Percentiles rank a stretch among this genome's conserved stretches.
Evolutionary conservation across 345 rosid genomes (phyloP).

Genomic region (Citrus reticulata): DNA sequence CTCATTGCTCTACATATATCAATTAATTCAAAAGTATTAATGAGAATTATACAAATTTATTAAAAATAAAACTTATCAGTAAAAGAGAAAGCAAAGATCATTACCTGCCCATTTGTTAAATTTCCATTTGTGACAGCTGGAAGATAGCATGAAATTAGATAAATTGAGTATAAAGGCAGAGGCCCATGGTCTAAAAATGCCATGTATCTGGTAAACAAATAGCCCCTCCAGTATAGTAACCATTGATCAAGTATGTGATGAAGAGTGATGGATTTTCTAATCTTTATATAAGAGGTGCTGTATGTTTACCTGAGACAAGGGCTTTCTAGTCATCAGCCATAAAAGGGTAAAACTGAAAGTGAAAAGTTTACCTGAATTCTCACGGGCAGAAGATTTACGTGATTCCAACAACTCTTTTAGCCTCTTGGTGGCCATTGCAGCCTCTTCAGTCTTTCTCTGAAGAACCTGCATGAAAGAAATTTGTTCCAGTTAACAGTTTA

Average conservation of each 20-base stretch:
- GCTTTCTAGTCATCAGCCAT: not conserved
- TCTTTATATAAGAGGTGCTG: not conserved
- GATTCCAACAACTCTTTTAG: slow-evolving; percentile 96
- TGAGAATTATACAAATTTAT: not conserved
- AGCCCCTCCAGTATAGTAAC: slow-evolving; percentile 6
- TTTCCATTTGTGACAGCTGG: slow-evolving; percentile 71
- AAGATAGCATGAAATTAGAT: slow-evolving; percentile 32
- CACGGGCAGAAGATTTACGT: slow-evolving; percentile 85
- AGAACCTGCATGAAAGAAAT: slow-evolving; percentile 67
- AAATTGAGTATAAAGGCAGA: slow-evolving; percentile 11
- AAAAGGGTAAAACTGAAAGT: not conserved
- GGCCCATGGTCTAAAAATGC: not conserved
- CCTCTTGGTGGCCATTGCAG: slow-evolving; percentile 97
- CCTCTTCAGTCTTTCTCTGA: slow-evolving; percentile 98
- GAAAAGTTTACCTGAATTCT: slow-evolving; percentile 48
- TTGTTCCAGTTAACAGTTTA: slow-evolving; percentile 9
- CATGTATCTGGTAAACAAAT: slow-evolving; percentile 2
- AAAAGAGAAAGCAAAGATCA: slow-evolving; percentile 8
- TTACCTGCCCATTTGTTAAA: slow-evolving; percentile 84
- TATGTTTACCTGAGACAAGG: slow-evolving; percentile 2
- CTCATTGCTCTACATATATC: slow-evolving; percentile 65
- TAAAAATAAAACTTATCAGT: not conserved
- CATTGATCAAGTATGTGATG: slow-evolving; percentile 2
- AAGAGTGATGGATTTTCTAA: slow-evolving; percentile 3
- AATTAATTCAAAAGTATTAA: slow-evolving; percentile 1